phyloP scores from a whole-genome alignment of 164 flowering plant species.

The Euptelea pleiosperma region DNA sequence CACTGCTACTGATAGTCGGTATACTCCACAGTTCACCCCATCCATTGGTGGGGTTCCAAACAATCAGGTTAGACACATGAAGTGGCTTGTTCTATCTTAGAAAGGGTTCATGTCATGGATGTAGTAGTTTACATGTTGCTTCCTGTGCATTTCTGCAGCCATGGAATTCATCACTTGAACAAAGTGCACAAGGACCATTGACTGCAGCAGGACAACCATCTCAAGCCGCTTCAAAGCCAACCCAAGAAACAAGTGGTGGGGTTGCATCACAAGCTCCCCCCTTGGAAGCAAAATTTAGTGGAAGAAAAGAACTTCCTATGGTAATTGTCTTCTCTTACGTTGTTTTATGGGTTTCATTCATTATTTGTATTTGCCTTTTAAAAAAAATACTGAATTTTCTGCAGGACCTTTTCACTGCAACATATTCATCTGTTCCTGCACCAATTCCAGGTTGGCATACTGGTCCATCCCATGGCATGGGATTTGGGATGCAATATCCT shows the following conservation, averaged over 20 bases:
- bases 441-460: conserved; percentile 61
- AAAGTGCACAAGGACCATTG: conserved; percentile 39
- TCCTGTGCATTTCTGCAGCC: conserved; percentile 31
- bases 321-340: conserved; percentile 26
- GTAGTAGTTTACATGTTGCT: neutral
- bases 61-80: conserved; percentile 47
- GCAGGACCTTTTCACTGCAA: conserved; percentile 75
- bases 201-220: conserved; percentile 28
- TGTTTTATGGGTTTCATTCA: neutral
- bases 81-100: neutral
- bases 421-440: conserved; percentile 40
- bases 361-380: neutral
- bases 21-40: conserved; percentile 30
- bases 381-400: conserved; percentile 7
- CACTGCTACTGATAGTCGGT: conserved; percentile 28
- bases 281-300: conserved; percentile 40
- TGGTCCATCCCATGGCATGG: conserved; percentile 54
- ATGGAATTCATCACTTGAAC: conserved; percentile 34
- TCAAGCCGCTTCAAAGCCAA: conserved; percentile 28
- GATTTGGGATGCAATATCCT: conserved; percentile 59
- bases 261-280: conserved; percentile 30
- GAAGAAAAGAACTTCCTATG: conserved; percentile 73
- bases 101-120: neutral
- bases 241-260: conserved; percentile 24
- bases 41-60: conserved; percentile 34